These are phyloP conservation scores for Pyrenochaeta sp. DNA, from an alignment of 2,329 filamentous ascomycete species.

Conservation along the genomic window DNA sequence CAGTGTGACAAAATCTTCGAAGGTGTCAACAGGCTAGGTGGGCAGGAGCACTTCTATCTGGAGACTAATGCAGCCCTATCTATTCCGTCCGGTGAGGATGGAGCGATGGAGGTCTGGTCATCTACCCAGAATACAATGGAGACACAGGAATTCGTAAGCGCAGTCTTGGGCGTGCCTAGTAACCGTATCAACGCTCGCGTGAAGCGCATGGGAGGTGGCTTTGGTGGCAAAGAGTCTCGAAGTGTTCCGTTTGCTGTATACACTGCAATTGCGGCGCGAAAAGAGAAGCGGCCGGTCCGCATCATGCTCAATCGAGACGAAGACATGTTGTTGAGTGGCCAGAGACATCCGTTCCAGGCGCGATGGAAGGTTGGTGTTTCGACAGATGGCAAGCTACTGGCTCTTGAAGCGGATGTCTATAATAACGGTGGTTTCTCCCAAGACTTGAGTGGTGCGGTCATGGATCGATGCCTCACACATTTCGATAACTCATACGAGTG, in stretches of 20 bases:
- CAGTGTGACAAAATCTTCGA: constrained; percentile 82
- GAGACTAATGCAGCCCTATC: constrained; percentile 88
- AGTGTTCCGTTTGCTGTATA: constrained; percentile 84
- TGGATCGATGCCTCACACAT: constrained; percentile 85
- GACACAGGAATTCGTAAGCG: constrained; percentile 72
- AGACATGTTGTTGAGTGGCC: constrained; percentile 89
- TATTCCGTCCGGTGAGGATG: constrained; percentile 88
- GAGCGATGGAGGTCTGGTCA: constrained; percentile 85
- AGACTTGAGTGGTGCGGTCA: constrained; percentile 76
- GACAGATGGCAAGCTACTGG: constrained; percentile 90
- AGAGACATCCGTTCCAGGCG: constrained; percentile 88
- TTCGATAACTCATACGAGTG: constrained; percentile 88
- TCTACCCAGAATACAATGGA: constrained; percentile 53
- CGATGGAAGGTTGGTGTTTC: constrained; percentile 92
- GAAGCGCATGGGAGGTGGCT: constrained; percentile 90
- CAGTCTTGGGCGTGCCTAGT: constrained; percentile 80
- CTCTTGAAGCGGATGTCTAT: constrained; percentile 87
- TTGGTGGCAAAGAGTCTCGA: constrained; percentile 91
- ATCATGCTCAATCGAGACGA: constrained; percentile 97
- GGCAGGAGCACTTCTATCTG: constrained; percentile 96
- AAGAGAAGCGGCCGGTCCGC: constrained; percentile 80
- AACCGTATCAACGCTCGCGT: constrained; percentile 92
- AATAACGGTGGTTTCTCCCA: constrained; percentile 85
- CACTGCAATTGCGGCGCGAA: constrained; percentile 84
- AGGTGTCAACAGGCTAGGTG: constrained; percentile 86